Percentiles rank a stretch among this genome's conserved stretches.
phyloP scores from a whole-genome alignment of 768 basidiomycete genomes.

The Leccinum variicolor region DNA sequence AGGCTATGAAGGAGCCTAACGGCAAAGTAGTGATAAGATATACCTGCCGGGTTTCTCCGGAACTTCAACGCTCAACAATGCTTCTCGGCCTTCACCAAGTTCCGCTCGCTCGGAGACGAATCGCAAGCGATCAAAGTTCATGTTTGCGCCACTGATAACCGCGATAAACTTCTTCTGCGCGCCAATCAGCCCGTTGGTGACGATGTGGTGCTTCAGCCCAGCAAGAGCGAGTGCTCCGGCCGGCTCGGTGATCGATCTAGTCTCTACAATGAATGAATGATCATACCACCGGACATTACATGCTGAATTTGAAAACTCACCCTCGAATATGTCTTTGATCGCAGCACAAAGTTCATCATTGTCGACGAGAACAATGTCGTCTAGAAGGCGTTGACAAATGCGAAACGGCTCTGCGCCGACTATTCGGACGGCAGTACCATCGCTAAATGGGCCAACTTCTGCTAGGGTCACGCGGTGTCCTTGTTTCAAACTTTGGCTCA shows the following conservation, averaged over 20 bases:
- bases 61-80: constrained; percentile 88
- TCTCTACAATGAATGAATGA: constrained; percentile 46
- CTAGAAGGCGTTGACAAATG: constrained; percentile 81
- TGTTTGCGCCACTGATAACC: constrained; percentile 94
- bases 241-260: constrained; percentile 93
- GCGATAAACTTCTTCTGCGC: constrained; percentile 87
- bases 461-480: constrained; percentile 79
- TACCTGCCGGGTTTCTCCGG: constrained; percentile 92
- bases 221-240: constrained; percentile 93
- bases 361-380: constrained; percentile 78
- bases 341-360: constrained; percentile 98
- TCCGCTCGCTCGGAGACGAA: constrained; percentile 99
- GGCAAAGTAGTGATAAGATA: constrained; percentile 15
- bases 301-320: constrained; percentile 37
- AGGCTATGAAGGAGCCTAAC: neutral
- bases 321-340: constrained; percentile 98
- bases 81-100: constrained; percentile 93
- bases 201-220: constrained; percentile 85
- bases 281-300: neutral
- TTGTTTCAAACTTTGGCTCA: constrained; percentile 75
- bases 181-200: constrained; percentile 75
- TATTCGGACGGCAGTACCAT: constrained; percentile 94
- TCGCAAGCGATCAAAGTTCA: constrained; percentile 96
- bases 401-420: constrained; percentile 96
- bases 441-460: constrained; percentile 95